These are phyloP conservation scores for Testicularia cyperi DNA, from an alignment of 1,284 basidiomycete genomes.

Conservation along the genomic window DNA sequence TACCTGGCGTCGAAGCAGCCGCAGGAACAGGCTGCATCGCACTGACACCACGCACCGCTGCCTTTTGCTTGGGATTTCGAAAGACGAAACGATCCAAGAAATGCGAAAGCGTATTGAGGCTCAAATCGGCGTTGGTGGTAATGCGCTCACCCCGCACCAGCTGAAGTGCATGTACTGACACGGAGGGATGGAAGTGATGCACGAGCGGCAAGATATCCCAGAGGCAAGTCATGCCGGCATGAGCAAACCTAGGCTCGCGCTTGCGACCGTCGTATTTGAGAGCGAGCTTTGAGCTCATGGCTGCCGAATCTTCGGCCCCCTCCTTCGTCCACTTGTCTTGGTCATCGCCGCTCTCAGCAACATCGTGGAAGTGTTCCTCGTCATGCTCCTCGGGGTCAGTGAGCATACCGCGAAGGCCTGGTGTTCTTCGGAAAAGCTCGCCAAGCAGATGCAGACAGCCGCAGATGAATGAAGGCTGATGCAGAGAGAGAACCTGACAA, in stretches of 20 bases:
- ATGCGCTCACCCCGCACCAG: constrained; percentile 70
- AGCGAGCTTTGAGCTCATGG: constrained; percentile 6
- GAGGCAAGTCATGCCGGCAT: constrained; percentile 70
- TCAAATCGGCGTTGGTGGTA: constrained; percentile 81
- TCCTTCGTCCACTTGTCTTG: no score
- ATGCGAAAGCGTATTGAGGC: constrained; percentile 86
- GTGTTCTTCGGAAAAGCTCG: constrained; percentile 73
- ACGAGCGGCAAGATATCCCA: constrained; percentile 65
- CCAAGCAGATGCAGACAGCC: constrained; percentile 72
- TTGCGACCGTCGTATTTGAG: constrained; percentile 64
- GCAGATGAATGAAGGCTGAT: constrained; percentile 84
- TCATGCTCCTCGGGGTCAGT: constrained; percentile 62
- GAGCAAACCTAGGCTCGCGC: constrained; percentile 84
- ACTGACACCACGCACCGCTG: constrained; percentile 73
- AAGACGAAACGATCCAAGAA: constrained; percentile 89
- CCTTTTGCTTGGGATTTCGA: constrained; percentile 87
- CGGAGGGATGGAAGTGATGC: constrained; percentile 85
- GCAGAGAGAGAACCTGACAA: constrained; percentile 75
- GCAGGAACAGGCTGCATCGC: constrained; percentile 83
- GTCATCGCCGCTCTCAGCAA: constrained; percentile 54
- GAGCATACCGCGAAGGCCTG: constrained; percentile 72
- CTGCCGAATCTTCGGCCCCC: constrained; percentile 13
- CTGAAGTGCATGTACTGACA: constrained; percentile 86
- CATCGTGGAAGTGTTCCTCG: constrained; percentile 65
- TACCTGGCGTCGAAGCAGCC: constrained; percentile 67